Conservation (phyloP, 176 grass and related monocot species). For the Leersia perrieri region DNA sequence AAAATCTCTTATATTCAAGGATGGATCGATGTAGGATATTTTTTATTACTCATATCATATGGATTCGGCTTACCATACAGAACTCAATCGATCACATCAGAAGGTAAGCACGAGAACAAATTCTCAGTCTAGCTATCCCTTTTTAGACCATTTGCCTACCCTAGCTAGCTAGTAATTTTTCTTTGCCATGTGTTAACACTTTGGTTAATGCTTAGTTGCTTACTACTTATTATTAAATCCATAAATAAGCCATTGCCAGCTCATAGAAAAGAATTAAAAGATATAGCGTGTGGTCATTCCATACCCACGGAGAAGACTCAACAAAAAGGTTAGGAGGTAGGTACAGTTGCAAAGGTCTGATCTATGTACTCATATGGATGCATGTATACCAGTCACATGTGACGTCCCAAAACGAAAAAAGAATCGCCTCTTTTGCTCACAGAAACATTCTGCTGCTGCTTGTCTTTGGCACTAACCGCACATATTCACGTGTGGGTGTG, state of each 20-base stretch:
- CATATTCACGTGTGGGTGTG: constrained; percentile 29
- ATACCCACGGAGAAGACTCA: background rate
- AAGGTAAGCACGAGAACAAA: too few species aligned
- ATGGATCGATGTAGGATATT: too few species aligned
- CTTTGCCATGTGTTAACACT: too few species aligned
- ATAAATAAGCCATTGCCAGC: background rate
- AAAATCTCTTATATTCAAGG: too few species aligned
- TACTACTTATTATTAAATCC: background rate
- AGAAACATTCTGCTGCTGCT: constrained; percentile 35
- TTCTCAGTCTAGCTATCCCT: too few species aligned
- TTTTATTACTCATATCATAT: too few species aligned
- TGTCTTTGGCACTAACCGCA: constrained; percentile 6
- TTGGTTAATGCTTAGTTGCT: too few species aligned
- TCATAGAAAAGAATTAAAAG: background rate
- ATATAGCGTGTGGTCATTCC: background rate
- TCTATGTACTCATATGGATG: background rate
- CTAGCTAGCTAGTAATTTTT: too few species aligned
- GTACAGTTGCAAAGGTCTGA: constrained; percentile 28
- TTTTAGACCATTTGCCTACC: too few species aligned
- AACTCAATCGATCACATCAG: too few species aligned
- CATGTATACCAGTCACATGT: background rate
- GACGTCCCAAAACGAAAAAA: constrained; percentile 19
- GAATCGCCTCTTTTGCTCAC: constrained; percentile 6
- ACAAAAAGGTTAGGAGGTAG: background rate
- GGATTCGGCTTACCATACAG: too few species aligned